phyloP scores from a whole-genome alignment of 148 eudicot genomes.

The Dianthus caryophyllus region DNA sequence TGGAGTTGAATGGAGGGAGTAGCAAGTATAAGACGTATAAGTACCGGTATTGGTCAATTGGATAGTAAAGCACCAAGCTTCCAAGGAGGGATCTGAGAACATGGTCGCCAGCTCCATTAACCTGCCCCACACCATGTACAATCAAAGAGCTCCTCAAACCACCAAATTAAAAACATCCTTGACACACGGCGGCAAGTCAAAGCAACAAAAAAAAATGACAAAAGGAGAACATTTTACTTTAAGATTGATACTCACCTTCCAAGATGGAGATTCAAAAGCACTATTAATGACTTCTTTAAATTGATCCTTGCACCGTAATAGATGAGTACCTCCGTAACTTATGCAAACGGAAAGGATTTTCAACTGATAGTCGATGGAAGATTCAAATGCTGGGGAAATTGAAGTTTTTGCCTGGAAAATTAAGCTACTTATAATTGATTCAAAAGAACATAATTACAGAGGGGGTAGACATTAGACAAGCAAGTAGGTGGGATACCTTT shows the following conservation, averaged over 20 bases:
- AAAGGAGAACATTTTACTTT: background rate
- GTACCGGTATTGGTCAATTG: constrained; percentile 90
- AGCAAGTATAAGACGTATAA: constrained; percentile 11
- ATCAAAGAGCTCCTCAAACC: constrained; percentile 2
- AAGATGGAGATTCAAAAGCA: constrained; percentile 92
- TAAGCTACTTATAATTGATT: constrained; percentile 9
- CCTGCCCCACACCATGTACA: constrained; percentile 44
- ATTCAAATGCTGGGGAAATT: constrained; percentile 91
- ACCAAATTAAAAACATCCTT: constrained; percentile 1
- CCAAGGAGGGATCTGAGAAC: constrained; percentile 91
- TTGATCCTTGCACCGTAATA: constrained; percentile 59
- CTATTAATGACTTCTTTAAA: constrained; percentile 68
- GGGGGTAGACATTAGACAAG: background rate
- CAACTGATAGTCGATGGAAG: constrained; percentile 79
- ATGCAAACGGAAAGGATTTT: constrained; percentile 88
- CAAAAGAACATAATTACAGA: background rate
- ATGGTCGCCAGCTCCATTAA: constrained; percentile 94
- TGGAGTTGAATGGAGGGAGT: no score
- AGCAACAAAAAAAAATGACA: no score
- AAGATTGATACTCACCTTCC: constrained; percentile 63
- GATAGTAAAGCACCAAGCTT: constrained; percentile 87
- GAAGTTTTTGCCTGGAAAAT: constrained; percentile 54
- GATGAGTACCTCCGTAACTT: constrained; percentile 79
- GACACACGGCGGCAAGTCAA: background rate
- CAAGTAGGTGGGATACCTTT: constrained; percentile 29